phyloP scores from a whole-genome alignment of 169 alveolate genomes.

The Cryptosporidium sp. region DNA sequence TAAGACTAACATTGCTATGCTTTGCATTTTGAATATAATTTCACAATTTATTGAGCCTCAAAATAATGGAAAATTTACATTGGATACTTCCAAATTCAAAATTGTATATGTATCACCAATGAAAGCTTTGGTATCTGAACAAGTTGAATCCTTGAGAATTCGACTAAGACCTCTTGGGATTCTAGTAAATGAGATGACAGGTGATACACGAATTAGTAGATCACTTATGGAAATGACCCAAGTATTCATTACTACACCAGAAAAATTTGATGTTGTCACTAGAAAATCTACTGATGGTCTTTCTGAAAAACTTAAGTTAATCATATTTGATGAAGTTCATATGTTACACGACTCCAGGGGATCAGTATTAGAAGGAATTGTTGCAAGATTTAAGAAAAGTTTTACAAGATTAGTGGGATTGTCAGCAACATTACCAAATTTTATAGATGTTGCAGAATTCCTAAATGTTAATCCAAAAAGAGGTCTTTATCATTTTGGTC shows the following conservation, averaged over 20 bases:
- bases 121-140: slow-evolving; percentile 99
- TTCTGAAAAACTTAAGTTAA: slow-evolving; percentile 94
- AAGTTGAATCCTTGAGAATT: slow-evolving; percentile 85
- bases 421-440: slow-evolving; percentile 99
- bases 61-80: slow-evolving; percentile 24
- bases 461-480: slow-evolving; percentile 92
- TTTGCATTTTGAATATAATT: slow-evolving; percentile 95
- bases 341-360: slow-evolving; percentile 99
- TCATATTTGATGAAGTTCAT: slow-evolving; percentile 99
- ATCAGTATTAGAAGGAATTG: slow-evolving; percentile 98
- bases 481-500: slow-evolving; percentile 96
- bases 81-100: slow-evolving; percentile 88
- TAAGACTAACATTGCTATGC: slow-evolving; percentile 99
- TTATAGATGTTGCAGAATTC: slow-evolving; percentile 98
- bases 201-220: slow-evolving; percentile 95
- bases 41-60: slow-evolving; percentile 78
- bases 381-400: slow-evolving; percentile 93
- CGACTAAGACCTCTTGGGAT: slow-evolving; percentile 88
- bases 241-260: slow-evolving; percentile 99
- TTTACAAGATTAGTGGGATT: slow-evolving; percentile 94
- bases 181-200: slow-evolving; percentile 95
- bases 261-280: slow-evolving; percentile 99
- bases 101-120: slow-evolving; percentile 99
- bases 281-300: slow-evolving; percentile 96
- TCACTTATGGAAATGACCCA: slow-evolving; percentile 97